Evolutionary conservation across 352 stramenopile species (phyloP).

Genomic region (Plasmopara viticola): DNA sequence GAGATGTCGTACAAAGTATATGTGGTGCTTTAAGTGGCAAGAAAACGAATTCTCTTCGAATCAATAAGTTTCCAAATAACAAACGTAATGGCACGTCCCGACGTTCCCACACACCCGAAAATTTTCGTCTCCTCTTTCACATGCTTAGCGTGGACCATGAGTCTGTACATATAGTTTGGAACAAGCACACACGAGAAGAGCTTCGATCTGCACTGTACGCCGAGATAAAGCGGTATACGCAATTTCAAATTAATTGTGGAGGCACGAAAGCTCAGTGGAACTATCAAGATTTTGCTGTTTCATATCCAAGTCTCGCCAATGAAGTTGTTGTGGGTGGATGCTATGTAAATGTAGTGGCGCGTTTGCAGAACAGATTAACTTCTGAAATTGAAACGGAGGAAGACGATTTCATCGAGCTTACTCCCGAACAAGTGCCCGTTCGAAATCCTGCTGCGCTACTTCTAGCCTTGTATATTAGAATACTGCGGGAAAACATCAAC

Average conservation of each 20-base stretch:
- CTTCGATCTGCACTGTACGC: conserved; percentile 77
- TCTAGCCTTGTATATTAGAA: conserved; percentile 56
- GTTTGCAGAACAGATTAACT: conserved; percentile 36
- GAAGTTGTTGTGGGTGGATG: conserved; percentile 87
- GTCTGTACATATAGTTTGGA: conserved; percentile 93
- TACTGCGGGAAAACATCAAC: conserved; percentile 70
- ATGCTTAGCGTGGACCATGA: conserved; percentile 90
- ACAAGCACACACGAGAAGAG: conserved; percentile 82
- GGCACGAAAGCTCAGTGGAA: conserved; percentile 90
- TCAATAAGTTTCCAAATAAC: conserved; percentile 15
- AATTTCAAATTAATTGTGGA: conserved; percentile 60
- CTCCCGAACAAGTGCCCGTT: conserved; percentile 48
- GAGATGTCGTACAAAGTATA: conserved; percentile 61
- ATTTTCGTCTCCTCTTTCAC: conserved; percentile 94
- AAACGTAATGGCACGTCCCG: conserved; percentile 18
- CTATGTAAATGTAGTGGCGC: conserved; percentile 79
- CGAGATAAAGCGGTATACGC: conserved; percentile 79
- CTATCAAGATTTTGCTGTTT: conserved; percentile 92
- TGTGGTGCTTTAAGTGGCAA: conserved; percentile 20
- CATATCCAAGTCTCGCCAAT: conserved; percentile 82
- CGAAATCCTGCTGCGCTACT: conserved; percentile 48
- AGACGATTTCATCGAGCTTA: conserved; percentile 48
- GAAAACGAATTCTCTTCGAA: conserved; percentile 8
- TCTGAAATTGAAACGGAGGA: conserved; percentile 38
- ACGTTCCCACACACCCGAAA: conserved; percentile 55